Conservation (phyloP, 805 yeast species). For the Saturnispora quitensis region DNA sequence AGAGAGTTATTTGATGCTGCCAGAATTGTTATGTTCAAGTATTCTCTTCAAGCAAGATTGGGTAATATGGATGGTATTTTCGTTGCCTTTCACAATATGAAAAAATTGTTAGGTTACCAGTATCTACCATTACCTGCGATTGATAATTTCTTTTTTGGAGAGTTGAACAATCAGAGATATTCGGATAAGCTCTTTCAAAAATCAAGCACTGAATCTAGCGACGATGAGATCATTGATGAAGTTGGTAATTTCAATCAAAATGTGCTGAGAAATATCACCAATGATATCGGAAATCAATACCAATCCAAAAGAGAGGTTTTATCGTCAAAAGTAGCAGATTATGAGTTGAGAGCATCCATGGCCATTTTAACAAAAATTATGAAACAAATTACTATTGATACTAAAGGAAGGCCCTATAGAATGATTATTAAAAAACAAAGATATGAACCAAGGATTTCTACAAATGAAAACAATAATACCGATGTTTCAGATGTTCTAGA, state of each 20-base stretch:
- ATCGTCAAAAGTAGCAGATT: conserved; percentile 49
- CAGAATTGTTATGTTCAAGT: conserved; percentile 70
- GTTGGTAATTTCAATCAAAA: conserved; percentile 4
- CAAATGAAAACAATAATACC: conserved; percentile 6
- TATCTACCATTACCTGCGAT: conserved; percentile 69
- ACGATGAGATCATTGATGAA: background rate
- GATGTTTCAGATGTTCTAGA: background rate
- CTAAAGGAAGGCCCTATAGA: conserved; percentile 30
- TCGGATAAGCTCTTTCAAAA: conserved; percentile 3
- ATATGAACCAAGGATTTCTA: background rate
- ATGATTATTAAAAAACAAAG: conserved; percentile 20
- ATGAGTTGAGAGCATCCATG: conserved; percentile 57
- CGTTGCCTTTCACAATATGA: conserved; percentile 81
- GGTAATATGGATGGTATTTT: conserved; percentile 97
- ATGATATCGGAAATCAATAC: conserved; percentile 24
- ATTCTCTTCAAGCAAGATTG: conserved; percentile 83
- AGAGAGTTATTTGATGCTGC: conserved; percentile 71
- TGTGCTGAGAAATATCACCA: conserved; percentile 15
- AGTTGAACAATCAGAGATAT: conserved; percentile 8
- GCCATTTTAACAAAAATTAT: conserved; percentile 41
- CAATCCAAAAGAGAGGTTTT: conserved; percentile 27
- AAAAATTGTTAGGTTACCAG: conserved; percentile 79
- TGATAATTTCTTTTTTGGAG: conserved; percentile 52
- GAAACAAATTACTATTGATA: conserved; percentile 27
- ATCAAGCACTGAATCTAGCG: background rate